Percentiles rank a stretch among this genome's conserved stretches.
phyloP scores from a whole-genome alignment of 345 rosid species.

The Salix caprea region DNA sequence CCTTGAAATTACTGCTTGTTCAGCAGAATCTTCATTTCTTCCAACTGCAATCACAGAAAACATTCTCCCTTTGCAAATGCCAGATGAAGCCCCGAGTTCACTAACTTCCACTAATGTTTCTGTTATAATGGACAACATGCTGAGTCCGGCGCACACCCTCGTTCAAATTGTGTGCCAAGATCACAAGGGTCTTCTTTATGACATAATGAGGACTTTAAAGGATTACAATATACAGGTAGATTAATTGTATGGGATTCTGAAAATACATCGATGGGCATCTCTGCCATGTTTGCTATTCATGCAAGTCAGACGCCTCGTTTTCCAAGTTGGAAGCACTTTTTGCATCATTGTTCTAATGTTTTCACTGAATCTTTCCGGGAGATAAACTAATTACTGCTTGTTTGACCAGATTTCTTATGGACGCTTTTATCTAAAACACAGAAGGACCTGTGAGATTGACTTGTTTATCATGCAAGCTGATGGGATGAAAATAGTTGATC shows the following conservation, averaged over 20 bases:
- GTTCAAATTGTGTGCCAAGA: conserved; percentile 80
- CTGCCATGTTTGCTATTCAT: background rate
- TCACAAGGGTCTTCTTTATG: conserved; percentile 89
- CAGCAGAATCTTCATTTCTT: conserved; percentile 58
- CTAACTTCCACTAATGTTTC: conserved; percentile 45
- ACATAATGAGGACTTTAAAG: conserved; percentile 90
- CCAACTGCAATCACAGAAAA: conserved; percentile 59
- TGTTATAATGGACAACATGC: conserved; percentile 62
- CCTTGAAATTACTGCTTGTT: conserved; percentile 61
- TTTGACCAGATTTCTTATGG: conserved; percentile 77
- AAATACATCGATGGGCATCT: background rate
- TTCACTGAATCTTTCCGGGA: background rate
- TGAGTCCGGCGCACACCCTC: conserved; percentile 84
- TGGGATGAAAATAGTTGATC: conserved; percentile 84
- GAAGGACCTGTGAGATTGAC: conserved; percentile 74
- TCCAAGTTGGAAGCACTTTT: background rate
- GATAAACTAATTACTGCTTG: background rate
- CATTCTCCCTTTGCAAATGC: conserved; percentile 39
- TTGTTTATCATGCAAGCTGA: conserved; percentile 78
- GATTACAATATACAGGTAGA: conserved; percentile 90
- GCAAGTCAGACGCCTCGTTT: background rate
- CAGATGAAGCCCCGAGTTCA: conserved; percentile 35
- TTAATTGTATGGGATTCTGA: background rate
- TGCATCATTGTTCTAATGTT: background rate
- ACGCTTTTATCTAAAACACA: conserved; percentile 57